Conservation (phyloP, 192 early-diverging fungal species). For the Coemansia sp. region DNA sequence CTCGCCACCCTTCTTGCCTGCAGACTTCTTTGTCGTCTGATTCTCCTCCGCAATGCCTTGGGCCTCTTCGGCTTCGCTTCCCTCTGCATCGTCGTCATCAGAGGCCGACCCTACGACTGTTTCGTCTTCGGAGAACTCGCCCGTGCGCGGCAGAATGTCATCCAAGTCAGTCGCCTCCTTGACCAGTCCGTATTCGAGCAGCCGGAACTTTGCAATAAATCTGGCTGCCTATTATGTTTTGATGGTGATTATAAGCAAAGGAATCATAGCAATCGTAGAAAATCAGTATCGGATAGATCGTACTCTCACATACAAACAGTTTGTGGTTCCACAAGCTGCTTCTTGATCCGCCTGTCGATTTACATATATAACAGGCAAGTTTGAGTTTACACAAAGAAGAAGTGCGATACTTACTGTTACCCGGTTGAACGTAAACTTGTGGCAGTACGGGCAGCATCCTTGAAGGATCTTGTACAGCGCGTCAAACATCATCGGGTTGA, state of each 20-base stretch:
- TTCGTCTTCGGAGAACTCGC: conserved; percentile 51
- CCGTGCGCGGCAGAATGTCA: conserved; percentile 49
- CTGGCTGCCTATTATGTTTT: conserved; percentile 34
- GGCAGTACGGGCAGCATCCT: conserved; percentile 87
- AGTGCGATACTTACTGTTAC: conserved; percentile 38
- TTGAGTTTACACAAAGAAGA: no score
- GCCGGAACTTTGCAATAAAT: conserved; percentile 72
- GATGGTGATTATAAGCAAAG: no score
- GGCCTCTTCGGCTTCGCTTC: conserved; percentile 4
- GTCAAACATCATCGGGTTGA: conserved; percentile 94
- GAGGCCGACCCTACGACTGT: conserved; percentile 8
- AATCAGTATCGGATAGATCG: no score
- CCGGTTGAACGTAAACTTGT: conserved; percentile 62
- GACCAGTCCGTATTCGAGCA: conserved; percentile 85
- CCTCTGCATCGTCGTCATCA: conserved; percentile 27
- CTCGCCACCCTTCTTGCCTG: conserved; percentile 21
- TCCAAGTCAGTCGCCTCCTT: conserved; percentile 84
- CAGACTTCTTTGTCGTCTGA: conserved; percentile 2
- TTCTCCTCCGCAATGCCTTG: background rate
- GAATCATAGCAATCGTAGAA: no score
- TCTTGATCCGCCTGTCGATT: no score
- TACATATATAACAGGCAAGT: no score
- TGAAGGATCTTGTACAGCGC: conserved; percentile 85
- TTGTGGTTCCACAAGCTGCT: no score
- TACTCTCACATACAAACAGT: no score